These are phyloP conservation scores for Alternaria sp. DNA, from an alignment of 2,329 filamentous ascomycete species.

Conservation along the genomic window DNA sequence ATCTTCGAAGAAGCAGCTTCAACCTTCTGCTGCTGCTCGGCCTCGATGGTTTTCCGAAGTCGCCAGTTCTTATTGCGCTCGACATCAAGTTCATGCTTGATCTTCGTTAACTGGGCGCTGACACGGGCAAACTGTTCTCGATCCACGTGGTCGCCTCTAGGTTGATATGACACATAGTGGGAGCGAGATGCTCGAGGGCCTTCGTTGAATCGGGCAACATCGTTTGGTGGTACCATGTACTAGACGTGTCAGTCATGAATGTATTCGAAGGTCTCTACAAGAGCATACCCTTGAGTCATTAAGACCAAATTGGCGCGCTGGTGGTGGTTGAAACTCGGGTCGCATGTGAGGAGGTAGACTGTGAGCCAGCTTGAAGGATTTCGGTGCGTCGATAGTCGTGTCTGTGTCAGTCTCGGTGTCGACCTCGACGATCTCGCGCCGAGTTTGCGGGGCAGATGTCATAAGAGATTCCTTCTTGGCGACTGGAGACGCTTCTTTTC, in stretches of 20 bases:
- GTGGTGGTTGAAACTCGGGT: not conserved
- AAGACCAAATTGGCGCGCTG: not conserved
- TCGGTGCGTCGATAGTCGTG: not conserved
- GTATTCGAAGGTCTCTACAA: not conserved
- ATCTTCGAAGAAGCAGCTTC: constrained; percentile 22
- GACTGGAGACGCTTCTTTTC: not conserved
- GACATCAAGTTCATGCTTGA: constrained; percentile 20
- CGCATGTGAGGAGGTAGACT: constrained; percentile 27
- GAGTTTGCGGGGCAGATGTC: not conserved
- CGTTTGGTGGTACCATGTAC: not conserved
- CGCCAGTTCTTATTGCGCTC: constrained; percentile 23
- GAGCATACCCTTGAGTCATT: constrained; percentile 5
- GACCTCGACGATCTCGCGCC: not conserved
- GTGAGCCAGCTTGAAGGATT: not conserved
- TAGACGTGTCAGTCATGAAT: not conserved
- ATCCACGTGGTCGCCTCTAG: constrained; percentile 3
- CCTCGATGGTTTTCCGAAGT: constrained; percentile 18
- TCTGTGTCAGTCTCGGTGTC: not conserved
- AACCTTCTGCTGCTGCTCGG: constrained; percentile 15
- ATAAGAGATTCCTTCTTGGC: not conserved
- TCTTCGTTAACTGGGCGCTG: constrained; percentile 23
- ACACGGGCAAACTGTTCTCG: constrained; percentile 21
- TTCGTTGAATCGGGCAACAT: not conserved
- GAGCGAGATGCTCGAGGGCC: constrained; percentile 8
- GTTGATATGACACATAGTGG: not conserved